Evolutionary conservation across 2,329 filamentous ascomycete species (phyloP), one percentile per base, ranked within the genome.

Genomic region (Chalaropsis thielavioides): DNA sequence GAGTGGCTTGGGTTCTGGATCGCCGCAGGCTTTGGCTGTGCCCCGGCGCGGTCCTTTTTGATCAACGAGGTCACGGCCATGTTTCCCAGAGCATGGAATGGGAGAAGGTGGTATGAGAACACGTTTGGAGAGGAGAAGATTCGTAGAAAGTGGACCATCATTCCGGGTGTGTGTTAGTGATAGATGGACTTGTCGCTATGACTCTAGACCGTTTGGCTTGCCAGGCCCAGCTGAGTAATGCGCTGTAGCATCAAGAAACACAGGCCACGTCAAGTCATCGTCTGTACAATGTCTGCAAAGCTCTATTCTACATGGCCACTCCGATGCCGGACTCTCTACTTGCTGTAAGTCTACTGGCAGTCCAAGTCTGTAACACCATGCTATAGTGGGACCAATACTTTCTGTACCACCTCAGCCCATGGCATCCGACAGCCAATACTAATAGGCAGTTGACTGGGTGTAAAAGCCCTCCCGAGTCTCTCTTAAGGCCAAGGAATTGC

Each of bases 1-100:
- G 94, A 99, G 79, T 99, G 94, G 94, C 74, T 82, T 2, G 94
- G 94, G 0, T 99, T 91, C 74, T 91, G 87, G 79, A 82, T 96
- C 74, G 82, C 88, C 69, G 82, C 86, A 65, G 85, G 85, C 0
- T 82, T 79, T 76, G 75, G 76, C 3, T 90, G 86, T 72, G 77
- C 83, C 60, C 92, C 94, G 0, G 92, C 90, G 27, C 79, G 91
- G 71, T 82, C 82, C 62, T 97, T 97, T 72, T 71, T 96, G 56
- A 69, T 95, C 60, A 97, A 96, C 73, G 91, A 96, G 76, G 76
- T 99, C 62, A 76, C 85, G n/a, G 86, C 88, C 8, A 99, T 97
- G 92, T 74, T 95, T 68, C 92, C 94, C 11, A 80, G 94, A 71
- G 92, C 94, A 17, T 77, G 94, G 63, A 83, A 84, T 69, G 92